Conservation (phyloP, 495 filamentous ascomycete species). For the Hypomontagnella monticulosa region DNA sequence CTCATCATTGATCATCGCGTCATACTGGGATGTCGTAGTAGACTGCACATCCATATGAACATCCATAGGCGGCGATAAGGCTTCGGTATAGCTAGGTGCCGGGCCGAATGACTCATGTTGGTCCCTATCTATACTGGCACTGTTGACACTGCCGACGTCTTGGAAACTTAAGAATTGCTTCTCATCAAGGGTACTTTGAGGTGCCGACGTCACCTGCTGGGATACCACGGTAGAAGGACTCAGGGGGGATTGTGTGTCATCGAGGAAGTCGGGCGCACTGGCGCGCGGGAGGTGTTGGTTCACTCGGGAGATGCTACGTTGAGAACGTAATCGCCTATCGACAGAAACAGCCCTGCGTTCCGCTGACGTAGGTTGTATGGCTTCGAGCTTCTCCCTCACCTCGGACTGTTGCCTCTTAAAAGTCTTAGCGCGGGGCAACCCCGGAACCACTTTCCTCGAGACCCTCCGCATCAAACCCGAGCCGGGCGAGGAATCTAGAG, state of each 20-base stretch:
- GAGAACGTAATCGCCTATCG: constrained; percentile 65
- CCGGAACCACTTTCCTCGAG: constrained; percentile 79
- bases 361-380: constrained; percentile 64
- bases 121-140: constrained; percentile 33
- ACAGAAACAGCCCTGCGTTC: constrained; percentile 80
- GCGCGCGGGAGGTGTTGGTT: constrained; percentile 49
- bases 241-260: constrained; percentile 23
- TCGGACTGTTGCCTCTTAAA: constrained; percentile 87
- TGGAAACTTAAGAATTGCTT: constrained; percentile 41
- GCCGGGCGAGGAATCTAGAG: constrained; percentile 39
- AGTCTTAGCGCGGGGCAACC: constrained; percentile 76
- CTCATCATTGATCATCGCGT: constrained; percentile 76
- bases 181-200: constrained; percentile 48
- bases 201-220: constrained; percentile 31
- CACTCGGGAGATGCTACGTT: constrained; percentile 45
- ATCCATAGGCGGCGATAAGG: constrained; percentile 29
- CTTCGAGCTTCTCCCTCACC: constrained; percentile 73
- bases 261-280: constrained; percentile 57
- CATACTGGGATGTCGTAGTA: constrained; percentile 61
- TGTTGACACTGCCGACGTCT: constrained; percentile 21
- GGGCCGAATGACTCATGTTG: constrained; percentile 22
- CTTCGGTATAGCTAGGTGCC: constrained; percentile 33
- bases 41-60: constrained; percentile 49
- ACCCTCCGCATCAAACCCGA: constrained; percentile 64
- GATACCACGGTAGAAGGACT: constrained; percentile 26